A percentile compares a stretch with the other conserved stretches of the same genome.
phyloP scores from a whole-genome alignment of 345 rosid species.

The Erodium maritimum region DNA sequence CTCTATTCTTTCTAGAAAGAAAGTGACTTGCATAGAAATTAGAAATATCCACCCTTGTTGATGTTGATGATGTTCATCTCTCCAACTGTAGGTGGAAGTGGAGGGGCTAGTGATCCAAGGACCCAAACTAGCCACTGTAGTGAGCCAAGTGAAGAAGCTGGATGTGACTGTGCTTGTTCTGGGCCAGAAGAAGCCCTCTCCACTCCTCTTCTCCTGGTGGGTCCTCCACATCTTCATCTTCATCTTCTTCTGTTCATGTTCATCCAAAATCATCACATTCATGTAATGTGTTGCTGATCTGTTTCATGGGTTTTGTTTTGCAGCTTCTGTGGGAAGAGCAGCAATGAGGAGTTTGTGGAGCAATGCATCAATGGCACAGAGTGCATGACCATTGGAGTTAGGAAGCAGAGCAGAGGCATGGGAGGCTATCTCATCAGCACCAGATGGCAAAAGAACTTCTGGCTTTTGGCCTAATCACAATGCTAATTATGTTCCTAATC shows the following conservation, averaged over 20 bases:
- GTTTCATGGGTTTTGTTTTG: constrained; percentile 7
- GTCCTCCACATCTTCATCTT: too few species aligned
- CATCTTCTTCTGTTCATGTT: too few species aligned
- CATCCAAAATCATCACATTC: too few species aligned
- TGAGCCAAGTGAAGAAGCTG: constrained; percentile 88
- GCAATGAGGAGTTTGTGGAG: constrained; percentile 66
- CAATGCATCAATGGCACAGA: constrained; percentile 64
- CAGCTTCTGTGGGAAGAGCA: constrained; percentile 66
- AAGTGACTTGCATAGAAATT: not conserved
- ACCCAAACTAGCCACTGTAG: constrained; percentile 67
- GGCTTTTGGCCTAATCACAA: constrained; percentile 65
- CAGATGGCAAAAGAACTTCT: constrained; percentile 86
- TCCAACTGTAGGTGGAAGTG: constrained; percentile 61
- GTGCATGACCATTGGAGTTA: constrained; percentile 83
- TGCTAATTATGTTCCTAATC: not conserved
- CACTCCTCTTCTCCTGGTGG: constrained; percentile 52
- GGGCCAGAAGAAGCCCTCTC: constrained; percentile 67
- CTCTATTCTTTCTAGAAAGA: not conserved
- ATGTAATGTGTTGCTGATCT: not conserved
- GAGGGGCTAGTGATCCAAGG: constrained; percentile 87
- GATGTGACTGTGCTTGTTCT: constrained; percentile 78
- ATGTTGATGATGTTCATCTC: not conserved
- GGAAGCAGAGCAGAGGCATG: constrained; percentile 72
- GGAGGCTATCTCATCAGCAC: constrained; percentile 89
- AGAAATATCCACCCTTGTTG: not conserved